phyloP scores from a whole-genome alignment of 345 rosid genomes.

The Boechera retrofracta region DNA sequence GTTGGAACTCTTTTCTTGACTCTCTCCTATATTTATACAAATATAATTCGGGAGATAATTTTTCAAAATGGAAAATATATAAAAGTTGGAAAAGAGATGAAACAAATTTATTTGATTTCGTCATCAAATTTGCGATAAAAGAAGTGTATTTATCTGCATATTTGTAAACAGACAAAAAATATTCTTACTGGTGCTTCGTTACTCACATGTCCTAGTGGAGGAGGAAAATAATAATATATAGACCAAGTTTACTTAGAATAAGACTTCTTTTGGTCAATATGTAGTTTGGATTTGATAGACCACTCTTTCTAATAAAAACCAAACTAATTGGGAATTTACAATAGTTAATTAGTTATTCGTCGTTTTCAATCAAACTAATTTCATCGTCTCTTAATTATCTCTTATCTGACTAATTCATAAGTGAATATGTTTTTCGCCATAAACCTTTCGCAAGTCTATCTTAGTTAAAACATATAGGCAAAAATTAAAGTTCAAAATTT shows the following conservation, averaged over 20 bases:
- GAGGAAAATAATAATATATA: no score
- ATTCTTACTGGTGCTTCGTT: no score
- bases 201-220: no score
- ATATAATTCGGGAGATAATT: background rate
- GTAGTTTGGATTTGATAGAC: background rate
- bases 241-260: no score
- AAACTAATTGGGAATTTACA: background rate
- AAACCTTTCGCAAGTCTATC: background rate
- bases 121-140: no score
- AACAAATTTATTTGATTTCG: no score
- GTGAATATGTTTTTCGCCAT: background rate
- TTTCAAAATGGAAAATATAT: background rate
- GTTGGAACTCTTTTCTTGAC: constrained; percentile 33
- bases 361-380: background rate
- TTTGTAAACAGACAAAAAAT: no score
- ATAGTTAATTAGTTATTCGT: background rate
- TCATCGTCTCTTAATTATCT: background rate
- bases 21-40: constrained; percentile 37
- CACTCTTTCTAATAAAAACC: background rate
- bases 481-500: no score
- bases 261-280: no score
- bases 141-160: no score
- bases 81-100: constrained; percentile 17
- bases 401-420: background rate
- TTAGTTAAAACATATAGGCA: background rate